Conservation (phyloP, 148 eudicot species). For the Rhododendron henanense region DNA sequence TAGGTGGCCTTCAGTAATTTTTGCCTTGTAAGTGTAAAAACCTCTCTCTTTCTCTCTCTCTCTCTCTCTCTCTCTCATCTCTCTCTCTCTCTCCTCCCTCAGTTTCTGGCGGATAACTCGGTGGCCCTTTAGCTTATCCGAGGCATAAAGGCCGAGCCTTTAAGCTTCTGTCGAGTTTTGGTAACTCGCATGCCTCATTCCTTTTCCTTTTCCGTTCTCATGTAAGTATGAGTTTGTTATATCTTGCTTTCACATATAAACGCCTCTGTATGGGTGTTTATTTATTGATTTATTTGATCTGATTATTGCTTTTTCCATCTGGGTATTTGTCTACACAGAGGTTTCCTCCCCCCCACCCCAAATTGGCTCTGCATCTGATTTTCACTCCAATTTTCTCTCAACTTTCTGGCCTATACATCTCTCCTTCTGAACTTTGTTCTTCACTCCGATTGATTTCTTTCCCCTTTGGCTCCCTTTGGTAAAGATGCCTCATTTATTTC, state of each 20-base stretch:
- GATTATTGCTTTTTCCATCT: not conserved
- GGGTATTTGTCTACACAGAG: not conserved
- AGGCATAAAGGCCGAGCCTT: not conserved
- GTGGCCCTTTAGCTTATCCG: not conserved
- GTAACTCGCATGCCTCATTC: not conserved
- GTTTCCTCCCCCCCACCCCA: not conserved
- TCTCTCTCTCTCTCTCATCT: not conserved
- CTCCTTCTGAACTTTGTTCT: not conserved
- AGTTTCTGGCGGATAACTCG: slow-evolving; percentile 17
- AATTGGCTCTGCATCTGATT: not conserved
- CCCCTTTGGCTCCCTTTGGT: not conserved
- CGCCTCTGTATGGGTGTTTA: not conserved
- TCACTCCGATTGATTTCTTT: not conserved
- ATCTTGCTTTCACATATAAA: not conserved
- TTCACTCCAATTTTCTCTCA: not conserved
- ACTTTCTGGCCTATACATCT: not conserved
- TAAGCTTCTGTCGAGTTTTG: not conserved
- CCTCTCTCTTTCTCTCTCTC: not conserved
- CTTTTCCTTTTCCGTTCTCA: not conserved
- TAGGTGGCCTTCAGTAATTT: slow-evolving; percentile 6
- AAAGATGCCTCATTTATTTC: slow-evolving; percentile 6
- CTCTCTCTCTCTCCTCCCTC: not conserved
- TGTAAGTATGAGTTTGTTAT: not conserved
- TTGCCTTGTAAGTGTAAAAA: not conserved
- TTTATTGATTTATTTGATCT: not conserved